phyloP scores from a whole-genome alignment of 768 basidiomycete species.

The Tulasnella sp. region DNA sequence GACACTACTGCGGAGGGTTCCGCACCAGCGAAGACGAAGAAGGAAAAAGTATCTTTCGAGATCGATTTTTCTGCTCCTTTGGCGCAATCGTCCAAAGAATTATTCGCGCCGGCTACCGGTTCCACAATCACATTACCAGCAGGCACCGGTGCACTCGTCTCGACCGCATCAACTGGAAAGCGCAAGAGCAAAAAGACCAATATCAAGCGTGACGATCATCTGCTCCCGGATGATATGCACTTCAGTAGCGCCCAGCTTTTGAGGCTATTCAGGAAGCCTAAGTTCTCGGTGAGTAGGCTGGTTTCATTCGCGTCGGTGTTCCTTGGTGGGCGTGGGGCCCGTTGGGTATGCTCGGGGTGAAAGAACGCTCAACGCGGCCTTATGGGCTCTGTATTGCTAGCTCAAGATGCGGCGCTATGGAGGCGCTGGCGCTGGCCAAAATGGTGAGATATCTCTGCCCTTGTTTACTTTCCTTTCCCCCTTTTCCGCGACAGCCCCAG shows the following conservation, averaged over 20 bases:
- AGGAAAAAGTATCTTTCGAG: conserved; percentile 78
- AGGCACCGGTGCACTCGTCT: conserved; percentile 48
- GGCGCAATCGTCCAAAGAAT: conserved; percentile 65
- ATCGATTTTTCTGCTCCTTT: conserved; percentile 75
- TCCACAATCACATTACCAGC: conserved; percentile 70
- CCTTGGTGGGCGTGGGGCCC: background rate
- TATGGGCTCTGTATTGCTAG: conserved; percentile 50
- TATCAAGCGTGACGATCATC: conserved; percentile 73
- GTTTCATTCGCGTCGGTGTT: conserved; percentile 5
- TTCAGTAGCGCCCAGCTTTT: conserved; percentile 90
- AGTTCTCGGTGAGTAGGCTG: conserved; percentile 72
- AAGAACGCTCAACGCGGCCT: background rate
- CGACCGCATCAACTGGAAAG: conserved; percentile 39
- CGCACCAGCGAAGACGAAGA: conserved; percentile 59
- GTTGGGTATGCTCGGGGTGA: background rate
- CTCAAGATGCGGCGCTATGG: conserved; percentile 85
- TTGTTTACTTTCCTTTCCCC: conserved; percentile 15
- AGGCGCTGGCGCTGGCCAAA: conserved; percentile 39
- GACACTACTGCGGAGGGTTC: conserved; percentile 42
- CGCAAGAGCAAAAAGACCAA: conserved; percentile 55
- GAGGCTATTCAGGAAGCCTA: conserved; percentile 93
- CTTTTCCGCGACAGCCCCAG: conserved; percentile 8
- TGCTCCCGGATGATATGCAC: conserved; percentile 96
- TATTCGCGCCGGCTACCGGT: conserved; percentile 78
- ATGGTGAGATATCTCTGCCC: conserved; percentile 32